A percentile compares a stretch with the other conserved stretches of the same genome.
These are phyloP conservation scores for Mucor indicus DNA, from an alignment of 371 early-diverging fungal genomes.

Conservation along the genomic window DNA sequence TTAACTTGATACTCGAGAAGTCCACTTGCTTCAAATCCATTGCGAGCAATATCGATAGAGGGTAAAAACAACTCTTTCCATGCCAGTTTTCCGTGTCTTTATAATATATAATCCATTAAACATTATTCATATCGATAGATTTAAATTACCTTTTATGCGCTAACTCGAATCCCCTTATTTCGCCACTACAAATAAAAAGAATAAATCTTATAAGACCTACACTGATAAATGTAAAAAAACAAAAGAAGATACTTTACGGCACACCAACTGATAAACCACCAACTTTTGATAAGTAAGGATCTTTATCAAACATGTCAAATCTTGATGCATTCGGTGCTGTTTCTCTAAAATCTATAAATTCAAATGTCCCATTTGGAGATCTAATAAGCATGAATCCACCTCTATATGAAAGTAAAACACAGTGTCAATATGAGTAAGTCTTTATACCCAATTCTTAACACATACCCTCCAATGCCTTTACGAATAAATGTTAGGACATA, in stretches of 20 bases:
- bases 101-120: too few relatives aligned
- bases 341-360: constrained; percentile 85
- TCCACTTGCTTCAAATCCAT: constrained; percentile 74
- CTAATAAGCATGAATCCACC: constrained; percentile 97
- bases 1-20: constrained; percentile 55
- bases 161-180: constrained; percentile 81
- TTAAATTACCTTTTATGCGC: constrained; percentile 73
- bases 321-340: constrained; percentile 77
- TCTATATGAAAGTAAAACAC: constrained; percentile 19
- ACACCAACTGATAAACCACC: constrained; percentile 89
- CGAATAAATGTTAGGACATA: constrained; percentile 20
- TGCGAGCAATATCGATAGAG: constrained; percentile 71
- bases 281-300: constrained; percentile 64
- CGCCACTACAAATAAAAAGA: constrained; percentile 54
- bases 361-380: constrained; percentile 54
- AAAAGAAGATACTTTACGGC: constrained; percentile 56
- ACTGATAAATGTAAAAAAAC: too few relatives aligned
- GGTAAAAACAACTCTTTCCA: constrained; percentile 89
- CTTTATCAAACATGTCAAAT: constrained; percentile 65
- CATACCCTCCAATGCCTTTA: constrained; percentile 45
- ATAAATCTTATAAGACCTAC: not conserved
- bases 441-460: not conserved
- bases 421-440: not conserved
- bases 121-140: not conserved
- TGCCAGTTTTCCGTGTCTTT: constrained; percentile 73